Evolutionary conservation across 192 early-diverging fungal species (phyloP).

Genomic region (Diversispora eburnea): DNA sequence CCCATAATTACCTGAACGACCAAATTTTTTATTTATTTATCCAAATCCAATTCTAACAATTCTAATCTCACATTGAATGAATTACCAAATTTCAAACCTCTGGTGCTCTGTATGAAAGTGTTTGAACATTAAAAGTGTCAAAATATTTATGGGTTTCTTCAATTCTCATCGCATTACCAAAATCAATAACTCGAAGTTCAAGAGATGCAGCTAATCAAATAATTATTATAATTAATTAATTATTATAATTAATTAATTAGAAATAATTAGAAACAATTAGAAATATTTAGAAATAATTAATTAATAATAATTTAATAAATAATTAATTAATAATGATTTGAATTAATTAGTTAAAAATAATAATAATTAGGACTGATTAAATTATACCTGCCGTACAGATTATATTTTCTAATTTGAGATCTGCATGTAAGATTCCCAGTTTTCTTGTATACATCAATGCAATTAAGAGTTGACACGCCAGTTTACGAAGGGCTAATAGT

Average conservation of each 20-base stretch:
- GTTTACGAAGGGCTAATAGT: not conserved
- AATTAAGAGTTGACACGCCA: slow-evolving; percentile 10
- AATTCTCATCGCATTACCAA: slow-evolving; percentile 18
- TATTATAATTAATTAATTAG: too few relatives aligned
- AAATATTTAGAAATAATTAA: not conserved
- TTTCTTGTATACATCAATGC: slow-evolving; percentile 16
- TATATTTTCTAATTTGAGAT: slow-evolving; percentile 21
- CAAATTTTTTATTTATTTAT: not conserved
- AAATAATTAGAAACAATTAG: too few relatives aligned
- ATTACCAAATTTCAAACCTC: not conserved
- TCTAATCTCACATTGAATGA: not conserved
- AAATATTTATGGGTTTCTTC: slow-evolving; percentile 1
- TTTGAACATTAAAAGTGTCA: slow-evolving; percentile 19
- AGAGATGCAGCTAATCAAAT: not conserved
- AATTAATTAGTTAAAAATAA: too few relatives aligned
- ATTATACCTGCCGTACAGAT: not conserved
- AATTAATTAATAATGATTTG: too few relatives aligned
- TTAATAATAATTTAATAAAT: too few relatives aligned
- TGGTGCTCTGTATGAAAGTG: slow-evolving; percentile 10
- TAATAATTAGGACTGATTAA: too few relatives aligned
- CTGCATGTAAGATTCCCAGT: slow-evolving; percentile 7
- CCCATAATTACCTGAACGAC: slow-evolving; percentile 1
- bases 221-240: too few relatives aligned
- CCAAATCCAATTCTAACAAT: not conserved
- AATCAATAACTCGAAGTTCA: not conserved